Evolutionary conservation across 2,329 filamentous ascomycete genomes (phyloP).

Genomic region (Microdochium nivale): DNA sequence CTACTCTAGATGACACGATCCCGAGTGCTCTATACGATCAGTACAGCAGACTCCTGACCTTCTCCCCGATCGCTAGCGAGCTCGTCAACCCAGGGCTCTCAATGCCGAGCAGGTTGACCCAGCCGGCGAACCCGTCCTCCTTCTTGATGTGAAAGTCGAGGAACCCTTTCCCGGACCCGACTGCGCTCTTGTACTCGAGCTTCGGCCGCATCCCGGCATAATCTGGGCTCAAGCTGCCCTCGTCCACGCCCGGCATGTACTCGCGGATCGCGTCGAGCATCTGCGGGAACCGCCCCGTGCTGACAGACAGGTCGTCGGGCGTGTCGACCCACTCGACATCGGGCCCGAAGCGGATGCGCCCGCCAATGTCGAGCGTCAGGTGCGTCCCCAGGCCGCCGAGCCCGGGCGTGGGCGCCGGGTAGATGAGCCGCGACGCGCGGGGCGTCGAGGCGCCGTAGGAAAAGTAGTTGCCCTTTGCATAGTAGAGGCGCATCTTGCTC

Average conservation of each 20-base stretch:
- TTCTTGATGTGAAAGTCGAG: conserved; percentile 74
- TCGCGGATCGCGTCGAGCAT: conserved; percentile 67
- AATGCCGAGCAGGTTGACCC: conserved; percentile 85
- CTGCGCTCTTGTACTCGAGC: conserved; percentile 50
- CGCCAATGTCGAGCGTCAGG: conserved; percentile 79
- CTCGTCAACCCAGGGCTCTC: conserved; percentile 91
- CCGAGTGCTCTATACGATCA: background rate
- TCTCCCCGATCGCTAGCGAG: conserved; percentile 74
- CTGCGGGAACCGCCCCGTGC: conserved; percentile 48
- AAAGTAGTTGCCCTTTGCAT: conserved; percentile 95
- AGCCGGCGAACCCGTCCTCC: conserved; percentile 72
- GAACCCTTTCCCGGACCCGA: conserved; percentile 59
- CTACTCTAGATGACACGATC: no score
- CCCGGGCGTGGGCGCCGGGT: conserved; percentile 77
- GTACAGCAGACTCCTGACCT: conserved; percentile 50
- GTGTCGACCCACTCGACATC: conserved; percentile 87
- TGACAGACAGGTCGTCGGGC: conserved; percentile 62
- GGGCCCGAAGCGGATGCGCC: conserved; percentile 82
- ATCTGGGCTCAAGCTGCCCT: conserved; percentile 60
- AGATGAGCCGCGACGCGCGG: conserved; percentile 64
- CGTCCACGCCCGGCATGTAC: conserved; percentile 71
- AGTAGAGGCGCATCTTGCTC: conserved; percentile 51
- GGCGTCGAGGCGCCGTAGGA: conserved; percentile 64
- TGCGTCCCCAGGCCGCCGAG: conserved; percentile 85
- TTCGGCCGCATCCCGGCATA: conserved; percentile 93